Evolutionary conservation across 2,329 filamentous ascomycete species (phyloP).

Genomic region (Xylaria sp.): DNA sequence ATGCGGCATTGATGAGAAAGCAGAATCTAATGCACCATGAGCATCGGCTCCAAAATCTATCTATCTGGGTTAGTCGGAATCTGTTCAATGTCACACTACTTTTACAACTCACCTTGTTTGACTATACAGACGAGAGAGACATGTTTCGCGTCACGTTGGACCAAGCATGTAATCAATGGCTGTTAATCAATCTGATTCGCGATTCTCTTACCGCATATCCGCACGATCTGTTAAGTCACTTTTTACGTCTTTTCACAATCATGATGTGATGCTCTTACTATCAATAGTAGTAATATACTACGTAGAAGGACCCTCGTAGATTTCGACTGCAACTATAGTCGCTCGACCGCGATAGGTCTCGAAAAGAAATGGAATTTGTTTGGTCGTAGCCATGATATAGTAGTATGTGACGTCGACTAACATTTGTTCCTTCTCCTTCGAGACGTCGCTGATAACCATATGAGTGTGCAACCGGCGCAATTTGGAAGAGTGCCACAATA

Average conservation of each 20-base stretch:
- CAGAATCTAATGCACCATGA: conserved; percentile 1
- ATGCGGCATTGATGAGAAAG: neutral
- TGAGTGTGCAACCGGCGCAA: conserved; percentile 22
- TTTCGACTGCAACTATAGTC: neutral
- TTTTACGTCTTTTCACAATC: neutral
- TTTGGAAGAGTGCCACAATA: conserved; percentile 34
- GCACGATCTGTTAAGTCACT: conserved; percentile 9
- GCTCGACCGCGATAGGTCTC: neutral
- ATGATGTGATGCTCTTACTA: conserved; percentile 19
- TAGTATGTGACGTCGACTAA: conserved; percentile 6
- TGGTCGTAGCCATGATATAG: conserved; percentile 5
- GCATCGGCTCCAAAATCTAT: conserved; percentile 8
- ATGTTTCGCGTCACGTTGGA: conserved; percentile 35
- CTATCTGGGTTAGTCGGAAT: conserved; percentile 8
- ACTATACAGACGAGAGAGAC: conserved; percentile 24
- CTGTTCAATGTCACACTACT: conserved; percentile 21
- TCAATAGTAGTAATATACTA: conserved; percentile 23
- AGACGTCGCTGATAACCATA: conserved; percentile 12
- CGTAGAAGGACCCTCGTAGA: neutral
- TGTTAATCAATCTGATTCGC: conserved; percentile 22
- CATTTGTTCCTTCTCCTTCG: conserved; percentile 11
- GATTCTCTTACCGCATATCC: conserved; percentile 17
- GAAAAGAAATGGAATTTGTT: conserved; percentile 13
- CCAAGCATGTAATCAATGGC: conserved; percentile 23
- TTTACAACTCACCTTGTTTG: conserved; percentile 26